Conservation (phyloP, 139 green algal species). For the Chlorella sorokiniana region DNA sequence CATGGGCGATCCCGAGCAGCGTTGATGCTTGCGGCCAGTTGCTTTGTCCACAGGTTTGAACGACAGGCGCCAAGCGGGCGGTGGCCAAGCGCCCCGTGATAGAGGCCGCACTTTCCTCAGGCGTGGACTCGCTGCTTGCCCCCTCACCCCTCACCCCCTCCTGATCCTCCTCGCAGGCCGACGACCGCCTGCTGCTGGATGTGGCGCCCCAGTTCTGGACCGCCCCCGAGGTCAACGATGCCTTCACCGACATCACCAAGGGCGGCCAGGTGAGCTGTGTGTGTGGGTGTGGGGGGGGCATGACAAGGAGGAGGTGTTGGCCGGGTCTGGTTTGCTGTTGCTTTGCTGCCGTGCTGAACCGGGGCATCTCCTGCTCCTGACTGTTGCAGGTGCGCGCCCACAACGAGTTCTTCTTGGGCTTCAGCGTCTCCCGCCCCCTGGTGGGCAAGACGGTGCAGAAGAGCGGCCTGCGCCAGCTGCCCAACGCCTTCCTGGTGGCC, state of each 20-base stretch:
- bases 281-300: too few relatives aligned
- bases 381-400: constrained; percentile 27
- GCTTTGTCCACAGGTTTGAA: too few relatives aligned
- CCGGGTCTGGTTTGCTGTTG: background rate
- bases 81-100: too few relatives aligned
- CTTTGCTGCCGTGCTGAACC: background rate
- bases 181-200: constrained; percentile 72
- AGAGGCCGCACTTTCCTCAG: too few relatives aligned
- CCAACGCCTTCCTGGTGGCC: constrained; percentile 68
- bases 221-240: constrained; percentile 34
- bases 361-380: background rate
- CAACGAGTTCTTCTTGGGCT: constrained; percentile 51
- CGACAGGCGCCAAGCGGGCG: too few relatives aligned
- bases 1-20: too few relatives aligned
- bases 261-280: constrained; percentile 39
- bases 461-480: constrained; percentile 37
- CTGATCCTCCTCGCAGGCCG: constrained; percentile 27
- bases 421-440: constrained; percentile 44
- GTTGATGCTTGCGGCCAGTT: too few relatives aligned
- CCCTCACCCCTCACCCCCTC: background rate
- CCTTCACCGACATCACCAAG: constrained; percentile 39
- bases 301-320: background rate
- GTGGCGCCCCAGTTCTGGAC: constrained; percentile 48
- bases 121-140: background rate
- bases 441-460: constrained; percentile 54